Conservation (phyloP, 2,329 filamentous ascomycete genomes). For the Cladosporium sp. region DNA sequence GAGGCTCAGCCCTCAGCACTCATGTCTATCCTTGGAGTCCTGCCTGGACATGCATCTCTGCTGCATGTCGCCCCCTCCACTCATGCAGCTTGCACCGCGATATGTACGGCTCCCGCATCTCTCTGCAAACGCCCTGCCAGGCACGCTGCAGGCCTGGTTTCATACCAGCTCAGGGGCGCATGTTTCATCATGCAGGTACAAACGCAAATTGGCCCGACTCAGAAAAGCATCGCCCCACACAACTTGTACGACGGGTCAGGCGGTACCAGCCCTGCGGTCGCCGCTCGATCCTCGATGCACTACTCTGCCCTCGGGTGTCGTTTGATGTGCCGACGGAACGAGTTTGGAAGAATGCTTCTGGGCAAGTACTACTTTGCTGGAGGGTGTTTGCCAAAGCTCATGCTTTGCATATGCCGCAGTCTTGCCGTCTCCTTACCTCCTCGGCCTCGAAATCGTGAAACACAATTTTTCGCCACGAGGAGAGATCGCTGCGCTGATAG, state of each 20-base stretch:
- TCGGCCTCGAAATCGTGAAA: background rate
- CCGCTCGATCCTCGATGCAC: constrained; percentile 2
- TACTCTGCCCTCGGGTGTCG: constrained; percentile 6
- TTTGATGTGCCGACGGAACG: constrained; percentile 4
- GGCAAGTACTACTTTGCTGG: background rate
- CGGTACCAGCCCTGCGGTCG: constrained; percentile 2
- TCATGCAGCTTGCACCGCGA: background rate
- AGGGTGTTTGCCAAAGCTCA: background rate
- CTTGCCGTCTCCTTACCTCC: too few relatives aligned
- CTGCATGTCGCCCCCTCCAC: background rate
- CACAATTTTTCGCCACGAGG: background rate
- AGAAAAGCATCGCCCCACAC: constrained; percentile 10
- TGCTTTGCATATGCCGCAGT: background rate
- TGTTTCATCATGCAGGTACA: constrained; percentile 12
- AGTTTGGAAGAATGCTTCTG: background rate
- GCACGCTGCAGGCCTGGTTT: constrained; percentile 5
- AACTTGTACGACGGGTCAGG: background rate
- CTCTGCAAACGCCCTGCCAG: background rate
- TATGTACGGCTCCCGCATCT: background rate
- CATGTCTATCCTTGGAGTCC: too few relatives aligned
- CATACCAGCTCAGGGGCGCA: constrained; percentile 5
- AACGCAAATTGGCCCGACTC: constrained; percentile 5
- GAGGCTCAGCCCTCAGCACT: too few relatives aligned
- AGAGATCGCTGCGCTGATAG: background rate
- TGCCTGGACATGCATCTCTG: background rate